Evolutionary conservation across 1,139 yeast genomes (phyloP).

Genomic region (Meyerozyma sp.): DNA sequence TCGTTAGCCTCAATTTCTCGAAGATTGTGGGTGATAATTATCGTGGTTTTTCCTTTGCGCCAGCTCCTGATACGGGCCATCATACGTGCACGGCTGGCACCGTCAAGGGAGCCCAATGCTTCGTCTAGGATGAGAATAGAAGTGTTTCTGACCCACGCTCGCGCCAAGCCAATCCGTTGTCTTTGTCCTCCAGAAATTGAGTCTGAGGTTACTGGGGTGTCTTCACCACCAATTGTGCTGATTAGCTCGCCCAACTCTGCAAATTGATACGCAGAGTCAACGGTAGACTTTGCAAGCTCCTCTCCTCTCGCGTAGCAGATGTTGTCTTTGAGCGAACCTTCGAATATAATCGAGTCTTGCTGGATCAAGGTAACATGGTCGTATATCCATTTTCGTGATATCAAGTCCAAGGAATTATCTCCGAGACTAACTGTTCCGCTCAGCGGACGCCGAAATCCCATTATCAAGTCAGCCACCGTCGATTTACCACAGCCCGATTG

Average conservation of each 20-base stretch:
- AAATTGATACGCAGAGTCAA: constrained; percentile 47
- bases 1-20: constrained; percentile 51
- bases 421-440: constrained; percentile 27
- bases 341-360: constrained; percentile 64
- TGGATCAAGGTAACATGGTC: constrained; percentile 67
- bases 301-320: constrained; percentile 42
- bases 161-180: constrained; percentile 76
- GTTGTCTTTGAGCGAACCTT: constrained; percentile 59
- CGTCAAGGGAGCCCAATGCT: constrained; percentile 76
- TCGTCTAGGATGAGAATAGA: constrained; percentile 82
- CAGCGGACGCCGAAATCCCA: constrained; percentile 48
- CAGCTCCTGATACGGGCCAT: constrained; percentile 48
- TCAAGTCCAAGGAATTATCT: constrained; percentile 44
- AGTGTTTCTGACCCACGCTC: constrained; percentile 69
- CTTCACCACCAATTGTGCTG: constrained; percentile 47
- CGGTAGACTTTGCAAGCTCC: constrained; percentile 16
- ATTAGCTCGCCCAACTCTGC: constrained; percentile 48
- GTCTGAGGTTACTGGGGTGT: constrained; percentile 44
- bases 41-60: constrained; percentile 69
- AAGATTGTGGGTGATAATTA: constrained; percentile 75
- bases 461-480: constrained; percentile 59
- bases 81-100: constrained; percentile 35
- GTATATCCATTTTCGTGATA: constrained; percentile 51
- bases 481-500: constrained; percentile 92
- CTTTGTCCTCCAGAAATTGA: constrained; percentile 90